Evolutionary conservation across 495 filamentous ascomycete genomes (phyloP), one percentile per base, ranked within the genome.

Genomic region (Symbiotaphrina buchneri): DNA sequence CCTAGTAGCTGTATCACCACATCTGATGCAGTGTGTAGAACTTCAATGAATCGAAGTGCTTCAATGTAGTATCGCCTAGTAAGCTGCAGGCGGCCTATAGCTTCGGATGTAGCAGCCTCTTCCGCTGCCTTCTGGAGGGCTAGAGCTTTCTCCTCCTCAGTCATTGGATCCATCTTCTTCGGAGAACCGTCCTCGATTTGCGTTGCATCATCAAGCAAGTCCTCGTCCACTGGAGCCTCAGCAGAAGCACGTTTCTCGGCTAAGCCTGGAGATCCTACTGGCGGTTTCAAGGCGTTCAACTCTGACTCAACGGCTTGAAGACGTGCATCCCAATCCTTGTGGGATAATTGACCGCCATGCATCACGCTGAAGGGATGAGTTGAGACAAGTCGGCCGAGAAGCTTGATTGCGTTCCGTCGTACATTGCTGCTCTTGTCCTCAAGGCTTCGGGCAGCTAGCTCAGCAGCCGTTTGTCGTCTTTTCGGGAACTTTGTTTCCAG

Each of bases 371-470:
- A 99, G 2, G 87, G 90, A 44, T 99, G 90, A 0, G 81, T 93
- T 19, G 78, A 74, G 33, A 95, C 74, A 6, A 99, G 58, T 31
- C 75, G 75, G 1, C 73, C 76, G 10, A 95, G 59, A 18, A 99
- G 55, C 42, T 90, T 94, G 47, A 99, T 90, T 0, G 90, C 83
- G 46, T 95, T 94, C 23, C 82, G 70, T 39, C 87, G 63, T 14
- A 95, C 87, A 46, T 95, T 85, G 47, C 90, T 95, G 49, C 87
- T 95, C 56, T 91, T 99, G 53, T 99, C 87, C 48, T 92, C 79
- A 15, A 99, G 57, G 44, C 84, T 93, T 40, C 76, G 63, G 23
- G 77, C 68, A 5, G 87, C 83, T 8, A 94, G 54, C 42, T 90
- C 78, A 10, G 90, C 76, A 0, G 71, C 82, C 36, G 63, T 68